Evolutionary conservation across 805 yeast genomes (phyloP).

Genomic region (Spencermartinsiella europaea): DNA sequence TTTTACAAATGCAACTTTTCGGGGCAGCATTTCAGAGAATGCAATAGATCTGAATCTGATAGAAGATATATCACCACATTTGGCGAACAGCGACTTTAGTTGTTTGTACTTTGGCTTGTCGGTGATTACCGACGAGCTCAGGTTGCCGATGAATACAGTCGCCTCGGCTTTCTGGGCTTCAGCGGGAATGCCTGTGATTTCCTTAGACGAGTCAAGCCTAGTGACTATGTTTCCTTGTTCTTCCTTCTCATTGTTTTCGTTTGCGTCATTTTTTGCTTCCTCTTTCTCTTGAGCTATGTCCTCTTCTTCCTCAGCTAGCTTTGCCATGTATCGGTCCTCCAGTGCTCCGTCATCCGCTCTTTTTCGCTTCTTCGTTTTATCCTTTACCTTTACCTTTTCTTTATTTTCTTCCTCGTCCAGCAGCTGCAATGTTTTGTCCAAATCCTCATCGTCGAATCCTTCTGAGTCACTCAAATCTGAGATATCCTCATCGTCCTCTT

Average conservation of each 20-base stretch:
- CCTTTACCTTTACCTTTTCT: slow-evolving; percentile 22
- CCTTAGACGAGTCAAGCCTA: too few relatives aligned
- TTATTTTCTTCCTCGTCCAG: slow-evolving; percentile 14
- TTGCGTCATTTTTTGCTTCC: slow-evolving; percentile 13
- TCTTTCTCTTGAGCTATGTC: slow-evolving; percentile 20
- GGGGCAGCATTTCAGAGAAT: slow-evolving; percentile 78
- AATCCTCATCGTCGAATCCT: slow-evolving; percentile 20
- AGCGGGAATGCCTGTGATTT: slow-evolving; percentile 35
- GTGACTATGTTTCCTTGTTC: slow-evolving; percentile 26
- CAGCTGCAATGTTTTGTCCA: slow-evolving; percentile 13
- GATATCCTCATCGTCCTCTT: slow-evolving; percentile 32
- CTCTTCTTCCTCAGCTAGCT: slow-evolving; percentile 40
- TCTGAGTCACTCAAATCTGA: slow-evolving; percentile 9
- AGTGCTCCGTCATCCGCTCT: slow-evolving; percentile 44
- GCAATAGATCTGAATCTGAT: slow-evolving; percentile 90
- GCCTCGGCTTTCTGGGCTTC: slow-evolving; percentile 79
- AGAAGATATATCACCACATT: slow-evolving; percentile 55
- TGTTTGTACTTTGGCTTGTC: slow-evolving; percentile 54
- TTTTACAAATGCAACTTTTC: slow-evolving; percentile 84
- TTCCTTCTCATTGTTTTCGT: slow-evolving; percentile 18
- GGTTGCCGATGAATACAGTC: slow-evolving; percentile 85
- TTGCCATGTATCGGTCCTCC: slow-evolving; percentile 50
- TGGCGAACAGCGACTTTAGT: slow-evolving; percentile 57
- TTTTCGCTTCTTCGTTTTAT: slow-evolving; percentile 26
- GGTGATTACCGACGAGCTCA: slow-evolving; percentile 59